These are phyloP conservation scores for Lentinula raphanica DNA, from an alignment of 768 basidiomycete genomes.

Conservation along the genomic window DNA sequence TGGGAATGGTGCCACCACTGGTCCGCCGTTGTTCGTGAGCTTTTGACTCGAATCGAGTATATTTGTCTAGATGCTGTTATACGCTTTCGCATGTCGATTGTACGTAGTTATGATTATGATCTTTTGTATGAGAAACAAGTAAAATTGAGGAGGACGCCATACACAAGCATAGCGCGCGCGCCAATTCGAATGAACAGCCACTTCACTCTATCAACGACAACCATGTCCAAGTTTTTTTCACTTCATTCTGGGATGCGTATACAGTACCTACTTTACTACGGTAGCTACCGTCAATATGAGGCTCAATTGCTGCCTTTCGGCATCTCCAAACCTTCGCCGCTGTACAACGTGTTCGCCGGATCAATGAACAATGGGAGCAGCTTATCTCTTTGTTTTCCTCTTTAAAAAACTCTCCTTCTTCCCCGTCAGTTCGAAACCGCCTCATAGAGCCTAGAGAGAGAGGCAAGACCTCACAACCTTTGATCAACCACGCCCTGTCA, in stretches of 20 bases:
- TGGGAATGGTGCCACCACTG: background rate
- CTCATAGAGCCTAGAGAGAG: background rate
- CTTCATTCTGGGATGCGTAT: too few species aligned
- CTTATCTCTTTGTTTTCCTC: background rate
- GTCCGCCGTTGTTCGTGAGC: background rate
- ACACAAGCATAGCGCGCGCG: too few species aligned
- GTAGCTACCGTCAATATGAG: too few species aligned
- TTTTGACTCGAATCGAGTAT: background rate
- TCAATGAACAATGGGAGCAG: background rate
- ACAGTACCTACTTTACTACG: too few species aligned
- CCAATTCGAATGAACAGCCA: too few species aligned
- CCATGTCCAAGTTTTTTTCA: too few species aligned
- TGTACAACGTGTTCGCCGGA: too few species aligned
- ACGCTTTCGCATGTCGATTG: background rate
- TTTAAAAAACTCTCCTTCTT: background rate
- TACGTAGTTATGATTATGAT: constrained; percentile 1
- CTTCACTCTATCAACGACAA: background rate
- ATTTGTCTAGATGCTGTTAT: background rate
- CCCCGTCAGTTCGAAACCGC: background rate
- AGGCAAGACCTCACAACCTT: background rate
- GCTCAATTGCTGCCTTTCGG: too few species aligned
- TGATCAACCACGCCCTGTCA: background rate
- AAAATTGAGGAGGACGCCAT: too few species aligned
- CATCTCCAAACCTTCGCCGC: too few species aligned
- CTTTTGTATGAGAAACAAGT: background rate